phyloP scores from a whole-genome alignment of 139 green algal species.

The Dunaliella primolecta region DNA sequence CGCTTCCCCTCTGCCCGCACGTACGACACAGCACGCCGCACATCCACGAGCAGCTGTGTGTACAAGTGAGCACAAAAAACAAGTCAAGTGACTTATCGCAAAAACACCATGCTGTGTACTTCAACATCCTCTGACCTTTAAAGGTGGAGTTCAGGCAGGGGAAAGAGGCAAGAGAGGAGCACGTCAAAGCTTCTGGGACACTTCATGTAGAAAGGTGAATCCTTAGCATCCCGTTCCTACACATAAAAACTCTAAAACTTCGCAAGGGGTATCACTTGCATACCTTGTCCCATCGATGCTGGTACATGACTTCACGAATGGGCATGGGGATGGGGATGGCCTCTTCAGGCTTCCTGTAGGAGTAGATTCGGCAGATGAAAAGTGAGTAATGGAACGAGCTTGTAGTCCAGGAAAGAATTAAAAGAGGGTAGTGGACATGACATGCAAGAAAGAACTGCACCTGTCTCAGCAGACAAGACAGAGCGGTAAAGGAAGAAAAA shows the following conservation, averaged over 20 bases:
- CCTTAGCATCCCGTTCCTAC: no score
- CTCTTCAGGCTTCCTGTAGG: not conserved
- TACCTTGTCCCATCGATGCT: slow-evolving; percentile 37
- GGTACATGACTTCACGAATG: slow-evolving; percentile 36
- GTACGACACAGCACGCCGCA: slow-evolving; percentile 7
- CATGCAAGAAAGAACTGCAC: no score
- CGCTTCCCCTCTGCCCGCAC: slow-evolving; percentile 4
- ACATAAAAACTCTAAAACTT: no score
- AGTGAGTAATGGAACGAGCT: no score
- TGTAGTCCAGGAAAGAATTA: no score
- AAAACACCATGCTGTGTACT: not conserved
- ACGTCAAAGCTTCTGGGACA: not conserved
- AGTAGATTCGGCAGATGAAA: no score
- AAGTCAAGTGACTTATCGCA: not conserved
- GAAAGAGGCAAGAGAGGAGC: not conserved
- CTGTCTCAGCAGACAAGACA: no score
- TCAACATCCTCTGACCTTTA: not conserved
- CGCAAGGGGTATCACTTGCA: no score
- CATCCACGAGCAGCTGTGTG: slow-evolving; percentile 35
- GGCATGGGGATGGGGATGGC: slow-evolving; percentile 16
- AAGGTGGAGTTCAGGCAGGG: not conserved
- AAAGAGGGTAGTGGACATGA: no score
- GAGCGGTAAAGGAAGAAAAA: no score
- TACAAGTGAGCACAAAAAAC: not conserved
- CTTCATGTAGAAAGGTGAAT: no score